Base-by-base conservation (phyloP, 306 rosid species). In the Gillenia trifoliata region DNA sequence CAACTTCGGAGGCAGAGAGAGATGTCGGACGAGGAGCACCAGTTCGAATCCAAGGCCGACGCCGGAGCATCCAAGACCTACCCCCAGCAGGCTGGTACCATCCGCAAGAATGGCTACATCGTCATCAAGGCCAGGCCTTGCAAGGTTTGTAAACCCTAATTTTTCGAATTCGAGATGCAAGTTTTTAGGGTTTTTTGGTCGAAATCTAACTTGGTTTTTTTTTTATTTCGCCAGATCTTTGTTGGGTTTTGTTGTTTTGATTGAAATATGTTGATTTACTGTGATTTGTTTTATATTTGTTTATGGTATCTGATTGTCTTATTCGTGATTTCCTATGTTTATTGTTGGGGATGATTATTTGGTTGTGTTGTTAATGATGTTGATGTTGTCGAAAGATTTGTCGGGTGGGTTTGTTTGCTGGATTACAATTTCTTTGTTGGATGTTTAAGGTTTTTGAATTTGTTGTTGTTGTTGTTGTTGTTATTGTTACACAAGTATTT, bases 21-120 rank as follows among this genome's bases (percentile, higher is more conserved):
- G 47, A 87, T 88, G 96, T 90, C 90, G 13, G 96, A 88, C 78
- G 88, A 90, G 67, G 96, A 90, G 72, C 90, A 90, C 78, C 92
- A 90, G 63, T 89, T 89, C 68, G 92, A 89, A 56, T 80, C 92
- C 19, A 83, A 82, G 22, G 95, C 89, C 13, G 92, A 87, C 59
- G 90, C 92, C 5, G 95, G 95, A 12, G 92, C 95, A 0, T 89
- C 95, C 49, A 85, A 89, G 80, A 90, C 96, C 11, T 89, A 73
- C 12, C 95, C 90, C 73, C 88, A 86, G 71, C 90, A 88, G 52
- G 92, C 90, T 66, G 89, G 96, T 29, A 64, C 92, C 80, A 90
- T 90, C 70, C 92, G 96, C 59, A 88, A 86, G 82, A 90, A 81
- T 75, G 92, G 92, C 30, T 79, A 88, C 76, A 83, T 90, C 80